Conservation (phyloP, 1,284 basidiomycete genomes). For the Trametes sp. region DNA sequence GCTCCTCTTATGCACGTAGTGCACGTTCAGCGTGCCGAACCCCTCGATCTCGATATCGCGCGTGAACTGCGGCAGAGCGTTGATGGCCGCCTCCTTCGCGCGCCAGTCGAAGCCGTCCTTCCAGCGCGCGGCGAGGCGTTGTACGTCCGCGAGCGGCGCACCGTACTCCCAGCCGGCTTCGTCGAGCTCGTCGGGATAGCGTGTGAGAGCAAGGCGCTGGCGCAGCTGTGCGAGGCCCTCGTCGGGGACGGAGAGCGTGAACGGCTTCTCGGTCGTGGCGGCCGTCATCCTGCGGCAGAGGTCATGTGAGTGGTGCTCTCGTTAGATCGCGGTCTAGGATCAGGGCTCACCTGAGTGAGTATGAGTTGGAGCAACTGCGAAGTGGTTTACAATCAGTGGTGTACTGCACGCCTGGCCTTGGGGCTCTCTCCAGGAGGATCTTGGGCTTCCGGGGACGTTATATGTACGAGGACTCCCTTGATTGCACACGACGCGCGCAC, state of each 20-base stretch:
- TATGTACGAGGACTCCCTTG: no score
- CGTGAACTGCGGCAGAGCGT: conserved; percentile 52
- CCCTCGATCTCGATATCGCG: conserved; percentile 45
- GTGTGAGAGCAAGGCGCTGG: conserved; percentile 49
- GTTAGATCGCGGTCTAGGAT: no score
- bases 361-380: no score
- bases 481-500: no score
- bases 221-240: conserved; percentile 46
- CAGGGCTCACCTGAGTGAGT: no score
- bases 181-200: conserved; percentile 52
- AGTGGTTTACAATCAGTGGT: no score
- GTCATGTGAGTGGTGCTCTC: no score
- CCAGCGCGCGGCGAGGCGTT: conserved; percentile 49
- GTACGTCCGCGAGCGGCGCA: conserved; percentile 48
- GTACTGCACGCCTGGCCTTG: no score
- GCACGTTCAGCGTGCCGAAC: conserved; percentile 48
- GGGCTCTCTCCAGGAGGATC: no score
- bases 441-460: no score
- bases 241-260: conserved; percentile 42
- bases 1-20: conserved; percentile 53
- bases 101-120: conserved; percentile 52
- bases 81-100: conserved; percentile 46
- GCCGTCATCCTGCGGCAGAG: no score
- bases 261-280: no score
- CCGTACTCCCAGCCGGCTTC: conserved; percentile 49